Conservation (phyloP, 176 grass and related monocot genomes). For the Saccharum officinarum region DNA sequence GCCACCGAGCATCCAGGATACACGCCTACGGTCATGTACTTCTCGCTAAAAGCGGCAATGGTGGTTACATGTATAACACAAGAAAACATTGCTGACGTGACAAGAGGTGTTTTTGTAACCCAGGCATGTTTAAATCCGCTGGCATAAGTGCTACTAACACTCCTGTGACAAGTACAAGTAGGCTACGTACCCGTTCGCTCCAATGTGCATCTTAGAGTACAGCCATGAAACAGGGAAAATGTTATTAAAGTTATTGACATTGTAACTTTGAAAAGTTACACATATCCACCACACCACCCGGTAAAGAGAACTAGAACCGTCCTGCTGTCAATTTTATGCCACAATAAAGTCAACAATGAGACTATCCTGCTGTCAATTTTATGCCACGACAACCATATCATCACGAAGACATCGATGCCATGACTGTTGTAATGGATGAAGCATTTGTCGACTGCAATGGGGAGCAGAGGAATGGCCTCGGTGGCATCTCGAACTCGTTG, state of each 20-base stretch:
- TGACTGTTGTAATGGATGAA: constrained; percentile 5
- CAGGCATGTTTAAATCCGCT: too few relatives aligned
- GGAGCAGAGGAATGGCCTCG: constrained; percentile 40
- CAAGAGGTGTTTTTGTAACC: too few relatives aligned
- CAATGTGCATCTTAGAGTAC: neutral
- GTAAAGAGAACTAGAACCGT: neutral
- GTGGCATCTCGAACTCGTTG: constrained; percentile 45
- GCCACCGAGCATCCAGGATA: too few relatives aligned
- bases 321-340: neutral
- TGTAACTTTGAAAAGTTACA: neutral
- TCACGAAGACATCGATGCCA: neutral
- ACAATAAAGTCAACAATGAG: neutral
- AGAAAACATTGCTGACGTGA: too few relatives aligned
- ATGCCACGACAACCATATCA: neutral
- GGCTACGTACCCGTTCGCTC: too few relatives aligned
- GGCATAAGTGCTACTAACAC: too few relatives aligned
- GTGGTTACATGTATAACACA: too few relatives aligned
- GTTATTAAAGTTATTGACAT: neutral
- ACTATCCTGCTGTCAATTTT: neutral
- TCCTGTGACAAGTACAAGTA: too few relatives aligned
- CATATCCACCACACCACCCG: neutral
- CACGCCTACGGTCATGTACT: too few relatives aligned
- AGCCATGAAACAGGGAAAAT: neutral
- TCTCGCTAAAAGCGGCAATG: too few relatives aligned
- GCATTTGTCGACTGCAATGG: neutral